Base-by-base conservation (phyloP, 805 yeast species). In the Torulaspora gathmanii region DNA sequence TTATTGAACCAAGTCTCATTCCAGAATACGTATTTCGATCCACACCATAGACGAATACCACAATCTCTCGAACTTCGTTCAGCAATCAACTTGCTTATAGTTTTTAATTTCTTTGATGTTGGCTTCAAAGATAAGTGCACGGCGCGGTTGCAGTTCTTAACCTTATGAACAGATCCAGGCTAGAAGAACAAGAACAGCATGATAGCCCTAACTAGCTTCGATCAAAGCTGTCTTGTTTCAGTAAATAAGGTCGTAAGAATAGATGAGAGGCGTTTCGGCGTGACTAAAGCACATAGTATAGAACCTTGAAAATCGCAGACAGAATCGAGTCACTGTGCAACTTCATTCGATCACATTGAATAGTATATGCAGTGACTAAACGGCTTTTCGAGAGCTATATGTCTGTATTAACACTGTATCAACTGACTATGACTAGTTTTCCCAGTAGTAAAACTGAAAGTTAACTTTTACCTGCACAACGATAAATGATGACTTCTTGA, bases 1-100 rank as follows among this genome's bases (percentile, higher is more conserved):
- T 27, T 20, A 46, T 37, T 12, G 34, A 35, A 16, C 36, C 34
- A 25, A 37, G 34, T 31, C 36, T 39, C 42, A 39, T 39, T 11
- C 23, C 15, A 26, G 31, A 12, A 15, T n/a, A 23, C 25, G 23
- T 16, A 11, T 15, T 16, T 15, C 17, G 9, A 19, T 9, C n/a
- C 19, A n/a, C 11, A n/a, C 34, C 34, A 31, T 9, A 5, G 19
- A 31, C 15, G 4, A 19, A 19, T 16, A 31, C 17, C 20, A 16
- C 20, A 16, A 31, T 4, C 16, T 15, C 11, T 15, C 12, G 22
- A 16, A 2, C 34, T 9, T 9, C 22, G 16, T 16, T 16, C 11
- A 16, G 12, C n/a, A 9, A 9, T 30, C 20, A 31, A 11, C 11
- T 15, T 5, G 34, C n/a, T 11, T n/a, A 9, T 16, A 15, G 8